Conservation (phyloP, 176 grass and related monocot genomes). For the Oryza glaberrima region DNA sequence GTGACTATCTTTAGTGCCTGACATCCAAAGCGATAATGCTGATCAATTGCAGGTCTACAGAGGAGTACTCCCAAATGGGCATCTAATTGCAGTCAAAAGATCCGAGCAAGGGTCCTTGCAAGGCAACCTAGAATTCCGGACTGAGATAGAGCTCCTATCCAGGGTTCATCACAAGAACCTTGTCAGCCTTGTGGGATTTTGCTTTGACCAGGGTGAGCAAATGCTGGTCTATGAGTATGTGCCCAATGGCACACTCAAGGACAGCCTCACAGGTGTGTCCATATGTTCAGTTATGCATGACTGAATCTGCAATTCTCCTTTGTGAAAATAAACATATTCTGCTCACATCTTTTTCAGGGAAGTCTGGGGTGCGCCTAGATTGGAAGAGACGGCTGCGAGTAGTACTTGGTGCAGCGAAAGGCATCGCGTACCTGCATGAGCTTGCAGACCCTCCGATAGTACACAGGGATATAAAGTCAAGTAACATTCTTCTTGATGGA, state of each 20-base stretch:
- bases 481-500: slow-evolving; percentile 81
- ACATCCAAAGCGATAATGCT: not conserved
- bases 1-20: not conserved
- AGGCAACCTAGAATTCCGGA: slow-evolving; percentile 67
- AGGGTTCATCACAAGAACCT: slow-evolving; percentile 88
- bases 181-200: slow-evolving; percentile 77
- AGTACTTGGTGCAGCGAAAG: slow-evolving; percentile 69
- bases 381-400: slow-evolving; percentile 70
- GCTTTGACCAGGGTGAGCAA: slow-evolving; percentile 76
- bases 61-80: slow-evolving; percentile 59
- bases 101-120: slow-evolving; percentile 70
- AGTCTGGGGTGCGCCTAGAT: slow-evolving; percentile 83
- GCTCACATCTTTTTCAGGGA: slow-evolving; percentile 44
- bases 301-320: not conserved
- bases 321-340: not conserved
- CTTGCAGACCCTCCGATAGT: slow-evolving; percentile 81
- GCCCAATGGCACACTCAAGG: slow-evolving; percentile 83
- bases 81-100: slow-evolving; percentile 78
- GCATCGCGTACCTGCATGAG: slow-evolving; percentile 83
- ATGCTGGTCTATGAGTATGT: slow-evolving; percentile 87
- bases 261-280: slow-evolving; percentile 65
- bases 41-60: slow-evolving; percentile 58
- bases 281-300: not conserved
- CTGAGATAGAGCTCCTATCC: slow-evolving; percentile 82
- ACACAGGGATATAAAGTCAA: slow-evolving; percentile 89